phyloP scores from a whole-genome alignment of 1,284 basidiomycete genomes.

The Rhodotorula sp. region DNA sequence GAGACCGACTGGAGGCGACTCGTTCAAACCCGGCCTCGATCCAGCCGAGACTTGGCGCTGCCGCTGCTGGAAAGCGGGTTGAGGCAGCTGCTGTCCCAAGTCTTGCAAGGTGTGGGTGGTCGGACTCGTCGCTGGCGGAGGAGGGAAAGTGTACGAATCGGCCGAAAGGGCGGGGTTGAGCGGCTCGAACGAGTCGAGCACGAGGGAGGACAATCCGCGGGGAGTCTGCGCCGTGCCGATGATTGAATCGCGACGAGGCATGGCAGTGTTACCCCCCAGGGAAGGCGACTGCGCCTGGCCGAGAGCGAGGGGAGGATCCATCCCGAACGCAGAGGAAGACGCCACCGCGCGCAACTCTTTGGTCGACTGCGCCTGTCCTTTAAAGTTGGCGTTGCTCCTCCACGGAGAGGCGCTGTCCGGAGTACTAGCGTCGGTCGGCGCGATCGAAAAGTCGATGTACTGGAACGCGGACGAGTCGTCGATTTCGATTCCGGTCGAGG shows the following conservation, averaged over 20 bases:
- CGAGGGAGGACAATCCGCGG: background rate
- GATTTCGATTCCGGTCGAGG: background rate
- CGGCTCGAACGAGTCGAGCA: background rate
- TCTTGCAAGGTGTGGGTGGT: no score
- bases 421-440: background rate
- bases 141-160: background rate
- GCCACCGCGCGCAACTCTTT: background rate
- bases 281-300: no score
- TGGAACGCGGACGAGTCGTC: background rate
- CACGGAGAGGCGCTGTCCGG: background rate
- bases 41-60: no score
- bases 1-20: background rate
- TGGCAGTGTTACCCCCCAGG: no score
- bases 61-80: background rate
- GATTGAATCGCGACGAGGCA: no score
- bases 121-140: no score
- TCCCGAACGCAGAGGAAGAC: background rate
- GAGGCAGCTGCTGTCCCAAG: background rate
- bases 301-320: no score
- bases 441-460: constrained; percentile 16
- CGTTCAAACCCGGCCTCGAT: no score
- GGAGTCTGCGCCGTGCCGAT: no score
- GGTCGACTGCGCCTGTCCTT: background rate
- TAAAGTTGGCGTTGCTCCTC: no score
- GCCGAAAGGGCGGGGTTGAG: background rate